A percentile compares a stretch with the other conserved stretches of the same genome.
Conservation (phyloP, 108 stramenopile species). For the Nitzschia sp. region DNA sequence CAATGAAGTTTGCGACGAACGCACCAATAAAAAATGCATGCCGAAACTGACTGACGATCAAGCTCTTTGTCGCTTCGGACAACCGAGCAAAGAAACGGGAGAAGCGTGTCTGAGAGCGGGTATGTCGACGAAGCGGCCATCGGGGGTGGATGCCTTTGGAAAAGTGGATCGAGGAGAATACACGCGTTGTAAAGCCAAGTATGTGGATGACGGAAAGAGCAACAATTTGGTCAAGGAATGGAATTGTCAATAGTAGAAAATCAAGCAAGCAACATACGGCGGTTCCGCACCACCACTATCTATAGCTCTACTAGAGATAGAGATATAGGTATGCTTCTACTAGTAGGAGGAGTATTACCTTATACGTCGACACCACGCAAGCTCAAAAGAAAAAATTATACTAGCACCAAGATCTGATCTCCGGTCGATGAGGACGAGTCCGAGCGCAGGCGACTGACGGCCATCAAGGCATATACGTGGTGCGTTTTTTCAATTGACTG, state of each 20-base stretch:
- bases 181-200: slow-evolving; percentile 36
- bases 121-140: slow-evolving; percentile 28
- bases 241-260: slow-evolving; percentile 25
- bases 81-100: slow-evolving; percentile 44
- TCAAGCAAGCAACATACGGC: no score
- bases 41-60: slow-evolving; percentile 46
- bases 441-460: no score
- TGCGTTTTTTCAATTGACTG: no score
- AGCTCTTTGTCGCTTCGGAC: slow-evolving; percentile 53
- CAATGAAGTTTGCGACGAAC: slow-evolving; percentile 2
- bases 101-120: slow-evolving; percentile 53
- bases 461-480: no score
- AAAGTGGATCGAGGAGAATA: slow-evolving; percentile 60
- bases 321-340: no score
- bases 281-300: no score
- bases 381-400: no score
- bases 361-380: no score
- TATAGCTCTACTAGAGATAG: no score
- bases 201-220: slow-evolving; percentile 20
- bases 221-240: slow-evolving; percentile 19
- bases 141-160: slow-evolving; percentile 44
- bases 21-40: slow-evolving; percentile 17
- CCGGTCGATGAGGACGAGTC: no score
- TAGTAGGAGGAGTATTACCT: no score
- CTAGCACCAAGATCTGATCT: no score